Percentiles rank a stretch among this genome's conserved stretches.
phyloP scores from a whole-genome alignment of 768 basidiomycete genomes.

The Kwoniella sp. region DNA sequence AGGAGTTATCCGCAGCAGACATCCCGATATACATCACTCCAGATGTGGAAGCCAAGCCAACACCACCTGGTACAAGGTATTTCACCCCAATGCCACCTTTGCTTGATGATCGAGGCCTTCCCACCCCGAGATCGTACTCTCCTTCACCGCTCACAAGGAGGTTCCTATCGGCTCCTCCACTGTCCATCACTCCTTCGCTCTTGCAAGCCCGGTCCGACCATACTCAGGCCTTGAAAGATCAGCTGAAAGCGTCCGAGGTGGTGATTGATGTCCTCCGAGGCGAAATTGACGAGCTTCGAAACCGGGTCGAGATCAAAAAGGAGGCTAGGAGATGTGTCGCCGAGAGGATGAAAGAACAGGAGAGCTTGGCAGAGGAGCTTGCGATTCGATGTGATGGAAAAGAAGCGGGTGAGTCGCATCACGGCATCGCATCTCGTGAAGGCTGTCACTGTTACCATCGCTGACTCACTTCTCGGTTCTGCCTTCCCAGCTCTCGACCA shows the following conservation, averaged over 20 bases:
- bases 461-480: neutral
- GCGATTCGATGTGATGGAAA: neutral
- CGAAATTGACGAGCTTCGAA: constrained; percentile 14
- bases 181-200: constrained; percentile 12
- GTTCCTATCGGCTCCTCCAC: constrained; percentile 4
- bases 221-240: constrained; percentile 21
- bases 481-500: constrained; percentile 13
- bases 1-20: constrained; percentile 1
- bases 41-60: neutral
- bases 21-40: constrained; percentile 14
- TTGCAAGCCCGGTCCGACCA: constrained; percentile 28
- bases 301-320: neutral
- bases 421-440: no score
- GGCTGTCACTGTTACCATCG: no score
- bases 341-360: neutral
- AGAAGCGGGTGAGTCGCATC: constrained; percentile 20
- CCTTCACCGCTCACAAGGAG: neutral
- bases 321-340: neutral
- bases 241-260: constrained; percentile 19
- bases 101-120: constrained; percentile 8
- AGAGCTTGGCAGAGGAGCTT: constrained; percentile 1
- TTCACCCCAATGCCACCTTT: constrained; percentile 9
- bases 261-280: constrained; percentile 17
- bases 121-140: neutral
- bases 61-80: neutral